Evolutionary conservation across 202 grass and related monocot species (phyloP), one percentile per base, ranked within the genome.

Genomic region (Miscanthus sacchariflorus): DNA sequence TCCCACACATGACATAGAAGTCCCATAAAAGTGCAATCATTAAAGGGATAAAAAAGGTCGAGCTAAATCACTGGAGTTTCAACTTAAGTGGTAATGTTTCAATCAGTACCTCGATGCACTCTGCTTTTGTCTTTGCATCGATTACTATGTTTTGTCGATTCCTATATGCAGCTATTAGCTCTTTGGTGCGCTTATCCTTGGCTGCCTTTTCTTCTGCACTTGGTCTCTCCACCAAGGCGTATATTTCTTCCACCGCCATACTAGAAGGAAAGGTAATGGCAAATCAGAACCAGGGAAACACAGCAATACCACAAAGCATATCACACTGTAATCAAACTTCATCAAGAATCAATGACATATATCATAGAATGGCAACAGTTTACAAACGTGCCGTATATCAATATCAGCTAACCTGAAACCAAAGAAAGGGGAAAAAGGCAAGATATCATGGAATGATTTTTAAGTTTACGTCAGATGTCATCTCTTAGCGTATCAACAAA

Each of bases 161-260:
- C 90, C 87, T 94, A 89, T 98, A 98, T 79, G 92, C 88, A 87
- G 90, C 72, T 66, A 98, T 30, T 75, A 98, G 74, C 71, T 95
- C 96, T 87, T 70, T 93, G 70, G 77, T 98, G 15, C 85, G 88
- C 52, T 91, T 94, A 88, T 93, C 92, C 74, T 94, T 98, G 64
- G 88, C 79, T 80, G 79, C 87, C 30, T 93, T 98, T 81, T 90
- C 93, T 94, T 98, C 90, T 74, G 89, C 84, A 83, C 79, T 93
- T 89, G 72, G 85, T 87, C 70, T 84, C 75, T 85, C 95, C 92
- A 83, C 96, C 96, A 73, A 85, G 92, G 43, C 63, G 81, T 85
- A 98, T 98, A 90, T 90, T 92, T 91, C 88, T 95, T 86, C 96
- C 96, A 43, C 96, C 93, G 73, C 93, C 93, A 89, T 93, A 98